phyloP scores from a whole-genome alignment of 2,329 filamentous ascomycete genomes.

The Taxawa tesnikishii region DNA sequence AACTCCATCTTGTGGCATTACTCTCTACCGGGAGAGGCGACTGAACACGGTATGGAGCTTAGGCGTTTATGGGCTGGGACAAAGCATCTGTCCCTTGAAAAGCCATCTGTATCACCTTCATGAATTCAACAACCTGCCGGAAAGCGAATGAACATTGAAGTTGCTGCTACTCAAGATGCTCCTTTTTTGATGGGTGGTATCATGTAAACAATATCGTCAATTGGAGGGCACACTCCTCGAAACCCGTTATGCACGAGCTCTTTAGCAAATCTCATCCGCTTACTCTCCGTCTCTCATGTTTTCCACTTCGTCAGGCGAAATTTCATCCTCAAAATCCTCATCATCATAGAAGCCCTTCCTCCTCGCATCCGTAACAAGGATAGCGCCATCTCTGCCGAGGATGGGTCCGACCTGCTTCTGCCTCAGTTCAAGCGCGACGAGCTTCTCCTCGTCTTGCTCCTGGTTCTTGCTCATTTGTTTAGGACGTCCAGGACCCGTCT shows the following conservation, averaged over 20 bases:
- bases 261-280: too few species aligned
- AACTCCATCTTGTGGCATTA: too few species aligned
- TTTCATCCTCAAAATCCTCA: constrained; percentile 34
- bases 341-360: constrained; percentile 37
- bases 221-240: too few species aligned
- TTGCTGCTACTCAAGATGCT: too few species aligned
- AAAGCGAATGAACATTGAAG: too few species aligned
- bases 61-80: too few species aligned
- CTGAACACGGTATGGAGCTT: too few species aligned
- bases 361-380: constrained; percentile 39
- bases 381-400: constrained; percentile 40
- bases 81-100: too few species aligned
- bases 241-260: too few species aligned
- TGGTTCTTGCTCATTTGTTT: constrained; percentile 2
- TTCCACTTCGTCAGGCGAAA: constrained; percentile 14
- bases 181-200: neutral
- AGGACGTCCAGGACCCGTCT: neutral
- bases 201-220: neutral
- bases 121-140: too few species aligned
- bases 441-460: constrained; percentile 22
- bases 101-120: too few species aligned
- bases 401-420: constrained; percentile 41
- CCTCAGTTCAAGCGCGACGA: constrained; percentile 36
- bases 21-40: too few species aligned
- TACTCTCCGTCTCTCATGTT: neutral